These are phyloP conservation scores for Miamiensis avidus DNA, from an alignment of 169 alveolate species.

Conservation along the genomic window DNA sequence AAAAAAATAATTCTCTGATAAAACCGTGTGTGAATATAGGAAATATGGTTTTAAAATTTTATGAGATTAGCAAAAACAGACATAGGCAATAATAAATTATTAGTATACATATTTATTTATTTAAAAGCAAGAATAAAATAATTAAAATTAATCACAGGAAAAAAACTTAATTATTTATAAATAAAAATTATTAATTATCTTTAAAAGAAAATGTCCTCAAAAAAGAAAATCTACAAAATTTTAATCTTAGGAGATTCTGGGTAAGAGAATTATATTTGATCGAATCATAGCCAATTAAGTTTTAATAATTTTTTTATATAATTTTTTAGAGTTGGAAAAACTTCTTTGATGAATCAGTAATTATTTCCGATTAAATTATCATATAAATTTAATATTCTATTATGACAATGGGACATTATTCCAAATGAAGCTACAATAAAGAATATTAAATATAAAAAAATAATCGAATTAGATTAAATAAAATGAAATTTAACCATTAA, in stretches of 20 bases:
- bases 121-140: too few relatives aligned
- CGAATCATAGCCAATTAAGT: not conserved
- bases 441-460: not conserved
- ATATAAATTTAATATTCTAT: not conserved
- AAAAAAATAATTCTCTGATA: too few relatives aligned
- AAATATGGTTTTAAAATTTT: too few relatives aligned
- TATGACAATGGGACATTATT: not conserved
- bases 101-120: too few relatives aligned
- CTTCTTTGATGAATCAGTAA: conserved; percentile 96
- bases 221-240: conserved; percentile 93
- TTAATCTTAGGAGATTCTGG: conserved; percentile 99
- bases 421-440: not conserved
- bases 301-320: not conserved
- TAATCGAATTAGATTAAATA: not conserved
- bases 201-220: conserved; percentile 27
- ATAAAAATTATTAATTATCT: too few relatives aligned
- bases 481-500: not conserved
- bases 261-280: conserved; percentile 74
- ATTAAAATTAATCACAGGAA: too few relatives aligned
- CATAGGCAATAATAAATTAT: too few relatives aligned
- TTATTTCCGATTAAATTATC: not conserved
- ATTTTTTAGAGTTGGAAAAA: conserved; percentile 95
- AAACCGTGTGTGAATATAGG: too few relatives aligned
- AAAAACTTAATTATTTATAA: too few relatives aligned
- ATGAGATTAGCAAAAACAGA: too few relatives aligned